A percentile compares a stretch with the other conserved stretches of the same genome.
phyloP scores from a whole-genome alignment of 148 eudicot species.

The Gaultheria prostrata region DNA sequence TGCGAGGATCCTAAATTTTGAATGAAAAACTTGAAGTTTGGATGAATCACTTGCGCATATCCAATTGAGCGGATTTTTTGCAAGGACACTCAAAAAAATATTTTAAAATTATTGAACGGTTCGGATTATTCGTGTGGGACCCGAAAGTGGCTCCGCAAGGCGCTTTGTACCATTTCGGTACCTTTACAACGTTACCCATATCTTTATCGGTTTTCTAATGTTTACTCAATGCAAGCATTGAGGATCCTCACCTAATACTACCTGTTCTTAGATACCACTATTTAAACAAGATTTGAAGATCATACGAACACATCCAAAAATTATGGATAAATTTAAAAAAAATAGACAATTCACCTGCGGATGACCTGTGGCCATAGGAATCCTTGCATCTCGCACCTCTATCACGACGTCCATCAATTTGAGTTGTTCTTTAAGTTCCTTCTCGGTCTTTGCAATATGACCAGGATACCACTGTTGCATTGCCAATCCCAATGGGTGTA shows the following conservation, averaged over 20 bases:
- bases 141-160: too few relatives aligned
- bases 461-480: conserved; percentile 92
- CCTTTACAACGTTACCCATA: too few relatives aligned
- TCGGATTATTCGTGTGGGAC: too few relatives aligned
- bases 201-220: background rate
- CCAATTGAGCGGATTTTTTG: too few relatives aligned
- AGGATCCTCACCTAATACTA: background rate
- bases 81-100: too few relatives aligned
- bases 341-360: conserved; percentile 56
- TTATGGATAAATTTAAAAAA: background rate
- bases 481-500: conserved; percentile 14
- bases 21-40: too few relatives aligned
- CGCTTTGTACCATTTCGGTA: too few relatives aligned
- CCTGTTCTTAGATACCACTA: background rate
- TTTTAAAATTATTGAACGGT: too few relatives aligned
- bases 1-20: too few relatives aligned
- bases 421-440: conserved; percentile 92
- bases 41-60: too few relatives aligned
- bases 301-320: background rate
- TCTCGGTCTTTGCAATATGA: conserved; percentile 97
- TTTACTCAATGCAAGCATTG: background rate
- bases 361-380: conserved; percentile 92
- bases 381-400: conserved; percentile 97
- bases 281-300: background rate
- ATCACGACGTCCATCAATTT: conserved; percentile 98